A percentile compares a stretch with the other conserved stretches of the same genome.
These are phyloP conservation scores for Rubroboletus pulcherrimus DNA, from an alignment of 768 basidiomycete species.

Conservation along the genomic window DNA sequence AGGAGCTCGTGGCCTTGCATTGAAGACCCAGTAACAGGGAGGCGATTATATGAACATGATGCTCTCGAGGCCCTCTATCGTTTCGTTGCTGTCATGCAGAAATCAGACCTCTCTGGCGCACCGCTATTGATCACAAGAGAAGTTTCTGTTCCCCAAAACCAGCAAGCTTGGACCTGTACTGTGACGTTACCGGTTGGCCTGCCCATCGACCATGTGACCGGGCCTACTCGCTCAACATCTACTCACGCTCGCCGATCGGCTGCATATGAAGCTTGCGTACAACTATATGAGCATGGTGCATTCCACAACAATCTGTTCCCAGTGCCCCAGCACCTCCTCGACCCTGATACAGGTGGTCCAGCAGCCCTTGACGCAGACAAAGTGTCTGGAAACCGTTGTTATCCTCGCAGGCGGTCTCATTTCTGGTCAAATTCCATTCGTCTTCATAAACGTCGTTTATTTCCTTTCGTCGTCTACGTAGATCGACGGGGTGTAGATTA, in stretches of 20 bases:
- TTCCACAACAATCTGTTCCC: conserved; percentile 50
- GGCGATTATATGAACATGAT: conserved; percentile 55
- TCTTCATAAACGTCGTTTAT: conserved; percentile 17
- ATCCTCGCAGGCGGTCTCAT: conserved; percentile 54
- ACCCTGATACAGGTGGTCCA: neutral
- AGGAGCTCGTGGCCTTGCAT: conserved; percentile 37
- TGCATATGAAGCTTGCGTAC: conserved; percentile 53
- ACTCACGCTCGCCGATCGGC: conserved; percentile 56
- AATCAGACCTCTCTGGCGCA: neutral
- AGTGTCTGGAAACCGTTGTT: conserved; percentile 45
- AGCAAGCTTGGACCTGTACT: conserved; percentile 41
- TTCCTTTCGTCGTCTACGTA: conserved; percentile 41
- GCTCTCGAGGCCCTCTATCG: conserved; percentile 56
- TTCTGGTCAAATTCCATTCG: conserved; percentile 58
- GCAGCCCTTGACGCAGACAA: conserved; percentile 23
- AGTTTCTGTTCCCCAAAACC: conserved; percentile 16
- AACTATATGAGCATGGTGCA: conserved; percentile 46
- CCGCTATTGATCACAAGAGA: conserved; percentile 26
- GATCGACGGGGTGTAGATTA: conserved; percentile 34
- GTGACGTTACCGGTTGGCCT: conserved; percentile 45
- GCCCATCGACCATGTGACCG: conserved; percentile 39
- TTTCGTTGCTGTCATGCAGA: conserved; percentile 34
- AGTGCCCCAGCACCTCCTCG: conserved; percentile 1
- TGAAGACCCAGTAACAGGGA: conserved; percentile 59
- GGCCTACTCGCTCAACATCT: conserved; percentile 43